Percentiles rank a stretch among this genome's conserved stretches.
Conservation (phyloP, 1,139 yeast genomes). For the Yamadazyma conglobata region DNA sequence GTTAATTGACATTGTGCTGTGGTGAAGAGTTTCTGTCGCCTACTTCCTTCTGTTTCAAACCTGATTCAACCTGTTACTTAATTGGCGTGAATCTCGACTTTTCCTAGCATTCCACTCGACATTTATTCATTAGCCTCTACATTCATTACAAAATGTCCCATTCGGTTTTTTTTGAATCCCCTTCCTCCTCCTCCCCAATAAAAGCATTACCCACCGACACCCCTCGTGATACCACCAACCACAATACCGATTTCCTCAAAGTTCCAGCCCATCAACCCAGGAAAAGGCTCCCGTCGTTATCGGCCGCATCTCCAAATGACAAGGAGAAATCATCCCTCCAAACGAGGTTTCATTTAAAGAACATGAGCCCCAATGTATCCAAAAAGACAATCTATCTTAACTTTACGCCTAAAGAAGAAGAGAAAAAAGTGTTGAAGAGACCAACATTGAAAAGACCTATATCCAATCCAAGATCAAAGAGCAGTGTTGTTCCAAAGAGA, state of each 20-base stretch:
- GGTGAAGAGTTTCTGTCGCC: no score
- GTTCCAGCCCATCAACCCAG: neutral
- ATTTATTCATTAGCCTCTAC: no score
- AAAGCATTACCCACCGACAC: no score
- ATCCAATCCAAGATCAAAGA: constrained; percentile 13
- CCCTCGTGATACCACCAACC: no score
- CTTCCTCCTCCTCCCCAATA: constrained; percentile 8
- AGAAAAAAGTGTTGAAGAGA: constrained; percentile 11
- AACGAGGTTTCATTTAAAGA: constrained; percentile 32
- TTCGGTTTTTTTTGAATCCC: constrained; percentile 10
- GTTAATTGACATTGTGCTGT: no score
- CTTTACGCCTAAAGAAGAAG: constrained; percentile 12
- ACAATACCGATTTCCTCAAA: no score
- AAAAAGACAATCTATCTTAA: constrained; percentile 27
- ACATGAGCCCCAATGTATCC: constrained; percentile 43
- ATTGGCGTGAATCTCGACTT: no score
- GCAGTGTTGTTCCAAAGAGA: constrained; percentile 10
- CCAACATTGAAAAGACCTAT: constrained; percentile 19
- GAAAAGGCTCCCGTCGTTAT: neutral
- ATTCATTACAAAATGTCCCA: constrained; percentile 6
- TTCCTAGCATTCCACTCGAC: no score
- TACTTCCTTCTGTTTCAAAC: no score
- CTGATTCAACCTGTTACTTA: no score
- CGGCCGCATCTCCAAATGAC: constrained; percentile 1
- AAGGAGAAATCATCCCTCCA: constrained; percentile 21